Evolutionary conservation across 2,329 filamentous ascomycete genomes (phyloP).

Genomic region (Purpureocillium takamizusanense): DNA sequence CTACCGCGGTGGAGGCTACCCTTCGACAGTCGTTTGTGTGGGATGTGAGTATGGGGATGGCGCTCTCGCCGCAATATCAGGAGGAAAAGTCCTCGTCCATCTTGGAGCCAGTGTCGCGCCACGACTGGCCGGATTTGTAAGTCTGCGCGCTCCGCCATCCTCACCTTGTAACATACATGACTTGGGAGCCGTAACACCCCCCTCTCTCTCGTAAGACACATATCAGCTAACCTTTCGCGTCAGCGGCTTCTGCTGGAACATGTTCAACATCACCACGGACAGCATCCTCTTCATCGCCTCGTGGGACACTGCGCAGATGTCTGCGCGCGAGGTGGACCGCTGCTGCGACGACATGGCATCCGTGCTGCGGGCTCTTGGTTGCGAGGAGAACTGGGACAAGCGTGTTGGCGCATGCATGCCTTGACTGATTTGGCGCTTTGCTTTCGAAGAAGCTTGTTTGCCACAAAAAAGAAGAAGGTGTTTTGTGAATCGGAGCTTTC

Average conservation of each 20-base stretch:
- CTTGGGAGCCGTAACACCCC: too few relatives aligned
- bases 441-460: too few relatives aligned
- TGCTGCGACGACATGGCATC: slow-evolving; percentile 20
- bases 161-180: too few relatives aligned
- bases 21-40: slow-evolving; percentile 28
- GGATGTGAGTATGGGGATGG: slow-evolving; percentile 24
- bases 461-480: too few relatives aligned
- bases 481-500: too few relatives aligned
- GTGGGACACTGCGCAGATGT: slow-evolving; percentile 31
- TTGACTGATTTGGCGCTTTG: too few relatives aligned
- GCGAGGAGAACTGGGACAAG: slow-evolving; percentile 17
- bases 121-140: slow-evolving; percentile 30
- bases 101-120: slow-evolving; percentile 20
- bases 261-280: slow-evolving; percentile 22
- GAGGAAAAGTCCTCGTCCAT: slow-evolving; percentile 9
- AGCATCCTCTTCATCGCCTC: slow-evolving; percentile 26
- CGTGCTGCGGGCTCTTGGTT: slow-evolving; percentile 18
- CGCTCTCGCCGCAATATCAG: slow-evolving; percentile 7
- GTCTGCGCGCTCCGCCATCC: slow-evolving; percentile 2
- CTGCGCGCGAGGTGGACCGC: slow-evolving; percentile 18
- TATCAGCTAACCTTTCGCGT: too few relatives aligned
- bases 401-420: too few relatives aligned
- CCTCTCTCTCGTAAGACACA: too few relatives aligned
- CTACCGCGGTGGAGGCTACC: slow-evolving; percentile 20
- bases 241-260: slow-evolving; percentile 29